Base-by-base conservation (phyloP, 108 stramenopile species). In the Ochromonas danica region DNA sequence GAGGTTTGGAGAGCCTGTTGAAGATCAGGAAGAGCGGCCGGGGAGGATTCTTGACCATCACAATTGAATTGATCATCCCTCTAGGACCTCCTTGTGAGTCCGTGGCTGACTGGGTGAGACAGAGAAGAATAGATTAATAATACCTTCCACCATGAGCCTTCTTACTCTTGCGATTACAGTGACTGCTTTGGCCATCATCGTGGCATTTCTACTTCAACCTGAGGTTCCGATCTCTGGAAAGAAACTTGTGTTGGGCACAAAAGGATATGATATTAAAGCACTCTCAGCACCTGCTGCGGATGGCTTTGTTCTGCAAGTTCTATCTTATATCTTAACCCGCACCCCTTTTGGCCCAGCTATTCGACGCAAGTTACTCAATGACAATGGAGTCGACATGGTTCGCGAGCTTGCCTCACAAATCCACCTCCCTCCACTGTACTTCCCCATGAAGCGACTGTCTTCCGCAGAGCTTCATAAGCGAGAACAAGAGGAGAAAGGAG, bases 371-470 rank as follows among this genome's bases (percentile, higher is more conserved):
- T 45, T 81, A 30, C 39, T 81, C 51, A 74, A 81, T 22, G 81
- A 81, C 43, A 81, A 78, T 27, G 25, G 40, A 3, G 40, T 84
- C 2, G n/a, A 35, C 6, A 30, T 38, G 30, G n/a, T 84, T 38
- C 43, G 83, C 14, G 77, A 81, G 1, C 42, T 84, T 2, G 80
- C 83, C 0, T 43, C 72, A 30, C 80, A 84, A 67, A 42, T 84
- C 28, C 60, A 57, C 0, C 35, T 81, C 6, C 0, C 74, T 1
- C 83, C 83, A 0, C 36, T 87, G 80, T 84, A 87, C 42, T 85
- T 83, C 81, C 88, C 88, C 1, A 79, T 89, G 39, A 60, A 80
- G 17, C 61, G 87, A 6, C 78, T 89, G 74, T n/a, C 57, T 28
- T 60, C 25, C n/a, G n/a, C 78, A 28, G 35, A 81, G 30, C 67